Base-by-base conservation (phyloP, 176 grass and related monocot genomes). In the Bolboschoenus planiculmis region DNA sequence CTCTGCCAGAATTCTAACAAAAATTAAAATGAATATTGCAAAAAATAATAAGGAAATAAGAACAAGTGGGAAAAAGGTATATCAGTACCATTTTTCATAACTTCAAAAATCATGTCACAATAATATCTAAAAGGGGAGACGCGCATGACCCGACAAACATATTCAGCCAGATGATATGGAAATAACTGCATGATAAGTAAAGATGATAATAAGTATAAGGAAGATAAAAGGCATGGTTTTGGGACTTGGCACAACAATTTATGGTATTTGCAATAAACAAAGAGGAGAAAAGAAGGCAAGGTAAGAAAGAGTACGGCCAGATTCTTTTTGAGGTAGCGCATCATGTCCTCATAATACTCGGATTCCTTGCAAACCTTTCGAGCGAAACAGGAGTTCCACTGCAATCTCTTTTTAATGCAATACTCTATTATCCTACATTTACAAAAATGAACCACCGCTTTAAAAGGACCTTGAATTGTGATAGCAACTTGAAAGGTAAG, bases 311-410 rank as follows among this genome's bases (percentile, higher is more conserved):
- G 74, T 81, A 64, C 88, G 57, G 92, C 89, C 66, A 98, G 89
- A 90, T 95, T 98, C 83, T 43, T 88, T 62, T 87, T 85, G n/a
- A 95, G 89, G 70, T 98, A 95, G 48, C 80, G 89, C 96, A 98
- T 98, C 96, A 98, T 95, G 48, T 98, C 92, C 72, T 98, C 96
- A 60, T 98, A 93, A 80, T 95, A 98, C 55, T 98, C 96, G 75
- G 87, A 85, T 87, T 98, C 96, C 79, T 90, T 95, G 81, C 50
- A 90, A 43, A 98, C 90, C 89, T 92, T 93, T 51, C 92, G 89
- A 37, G 92, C 96, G 80, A 95, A 98, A 56, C 75, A 95, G 15
- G 83, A 82, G 83, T 91, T 91, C 96, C 92, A 98, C 60, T 90
- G 92, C 78, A 98, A 85, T 68, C 96, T 85, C 81, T 90, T 98